Conservation (phyloP, 768 basidiomycete species). For the Agrocybe pediades region DNA sequence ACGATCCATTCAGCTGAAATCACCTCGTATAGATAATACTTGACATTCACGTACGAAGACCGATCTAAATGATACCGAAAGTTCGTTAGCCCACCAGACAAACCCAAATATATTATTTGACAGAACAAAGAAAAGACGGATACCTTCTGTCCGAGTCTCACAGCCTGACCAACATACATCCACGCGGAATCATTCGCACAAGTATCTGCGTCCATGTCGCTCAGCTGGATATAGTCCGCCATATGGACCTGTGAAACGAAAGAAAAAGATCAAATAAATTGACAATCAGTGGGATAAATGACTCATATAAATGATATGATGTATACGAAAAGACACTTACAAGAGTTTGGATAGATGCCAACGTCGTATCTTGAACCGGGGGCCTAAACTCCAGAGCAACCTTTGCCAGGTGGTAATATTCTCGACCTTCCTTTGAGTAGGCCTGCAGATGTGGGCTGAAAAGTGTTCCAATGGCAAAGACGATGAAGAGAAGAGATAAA, state of each 20-base stretch:
- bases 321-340: slow-evolving; percentile 34
- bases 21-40: background rate
- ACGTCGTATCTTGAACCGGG: slow-evolving; percentile 50
- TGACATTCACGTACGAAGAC: slow-evolving; percentile 48
- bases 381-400: slow-evolving; percentile 50
- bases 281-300: background rate
- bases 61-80: slow-evolving; percentile 31
- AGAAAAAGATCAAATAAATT: background rate
- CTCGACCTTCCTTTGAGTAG: slow-evolving; percentile 54
- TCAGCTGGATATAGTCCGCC: slow-evolving; percentile 56
- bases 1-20: background rate
- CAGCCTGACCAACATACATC: slow-evolving; percentile 58
- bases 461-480: slow-evolving; percentile 68
- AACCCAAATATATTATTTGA: background rate
- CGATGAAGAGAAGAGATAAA: slow-evolving; percentile 61
- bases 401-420: slow-evolving; percentile 63
- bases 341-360: slow-evolving; percentile 54
- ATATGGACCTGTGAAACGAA: slow-evolving; percentile 33
- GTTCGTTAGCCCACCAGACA: slow-evolving; percentile 1
- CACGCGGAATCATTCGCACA: slow-evolving; percentile 50
- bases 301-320: background rate
- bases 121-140: slow-evolving; percentile 31
- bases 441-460: slow-evolving; percentile 54
- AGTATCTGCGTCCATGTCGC: slow-evolving; percentile 44
- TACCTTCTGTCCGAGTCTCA: slow-evolving; percentile 66